Evolutionary conservation across 805 yeast genomes (phyloP).

Genomic region (Komagataella kurtzmanii): DNA sequence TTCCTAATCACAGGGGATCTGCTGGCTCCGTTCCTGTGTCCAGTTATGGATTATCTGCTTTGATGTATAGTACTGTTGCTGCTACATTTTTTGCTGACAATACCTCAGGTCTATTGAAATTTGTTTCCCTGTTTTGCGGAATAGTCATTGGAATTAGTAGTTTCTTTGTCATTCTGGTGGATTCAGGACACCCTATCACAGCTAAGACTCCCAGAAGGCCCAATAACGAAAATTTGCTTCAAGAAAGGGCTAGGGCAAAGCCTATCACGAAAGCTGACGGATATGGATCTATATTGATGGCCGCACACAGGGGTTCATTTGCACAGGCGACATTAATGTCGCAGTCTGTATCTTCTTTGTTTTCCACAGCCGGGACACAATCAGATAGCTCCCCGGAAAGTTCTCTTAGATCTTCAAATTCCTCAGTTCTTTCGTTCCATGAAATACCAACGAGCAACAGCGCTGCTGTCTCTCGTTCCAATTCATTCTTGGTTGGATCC

Average conservation of each 20-base stretch:
- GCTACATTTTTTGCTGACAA: slow-evolving; percentile 37
- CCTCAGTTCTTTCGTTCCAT: background rate
- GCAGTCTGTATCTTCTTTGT: slow-evolving; percentile 16
- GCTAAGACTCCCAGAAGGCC: background rate
- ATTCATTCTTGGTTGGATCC: background rate
- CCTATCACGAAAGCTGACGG: slow-evolving; percentile 1
- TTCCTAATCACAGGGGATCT: slow-evolving; percentile 57
- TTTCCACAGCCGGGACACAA: slow-evolving; percentile 7
- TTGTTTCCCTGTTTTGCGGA: slow-evolving; percentile 43
- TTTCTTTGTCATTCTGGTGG: slow-evolving; percentile 21
- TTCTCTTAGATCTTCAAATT: background rate
- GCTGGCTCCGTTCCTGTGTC: slow-evolving; percentile 62
- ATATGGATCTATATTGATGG: slow-evolving; percentile 6
- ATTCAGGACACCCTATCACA: background rate
- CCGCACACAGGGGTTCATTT: slow-evolving; percentile 22
- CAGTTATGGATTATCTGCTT: slow-evolving; percentile 59
- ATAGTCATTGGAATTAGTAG: slow-evolving; percentile 26
- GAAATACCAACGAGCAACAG: background rate
- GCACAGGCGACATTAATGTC: slow-evolving; percentile 12
- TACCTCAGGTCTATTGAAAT: slow-evolving; percentile 39
- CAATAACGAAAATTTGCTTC: background rate
- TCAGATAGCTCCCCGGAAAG: background rate
- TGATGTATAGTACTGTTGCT: slow-evolving; percentile 45
- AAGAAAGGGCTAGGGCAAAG: background rate
- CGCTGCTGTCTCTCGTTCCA: background rate